A percentile compares a stretch with the other conserved stretches of the same genome.
These are phyloP conservation scores for Alternaria arbusti DNA, from an alignment of 2,329 filamentous ascomycete genomes.

Conservation along the genomic window DNA sequence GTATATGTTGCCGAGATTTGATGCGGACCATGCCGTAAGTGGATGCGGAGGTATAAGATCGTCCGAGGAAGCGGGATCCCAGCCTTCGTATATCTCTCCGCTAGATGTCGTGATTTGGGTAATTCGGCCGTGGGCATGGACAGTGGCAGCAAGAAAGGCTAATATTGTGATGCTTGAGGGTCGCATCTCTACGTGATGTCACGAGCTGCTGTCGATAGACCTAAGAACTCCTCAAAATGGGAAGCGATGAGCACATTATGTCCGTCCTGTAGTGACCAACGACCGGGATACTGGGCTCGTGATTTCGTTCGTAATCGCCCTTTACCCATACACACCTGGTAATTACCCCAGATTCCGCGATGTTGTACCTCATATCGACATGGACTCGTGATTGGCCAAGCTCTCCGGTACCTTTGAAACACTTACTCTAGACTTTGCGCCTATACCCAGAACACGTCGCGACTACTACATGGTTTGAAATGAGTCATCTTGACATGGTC, in stretches of 20 bases:
- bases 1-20: slow-evolving; percentile 34
- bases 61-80: slow-evolving; percentile 25
- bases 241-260: neutral
- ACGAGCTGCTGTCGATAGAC: too few relatives aligned
- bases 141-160: neutral
- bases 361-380: slow-evolving; percentile 16
- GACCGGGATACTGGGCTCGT: neutral
- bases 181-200: too few relatives aligned
- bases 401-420: neutral
- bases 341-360: slow-evolving; percentile 19
- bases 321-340: slow-evolving; percentile 1
- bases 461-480: too few relatives aligned
- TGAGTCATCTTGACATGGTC: too few relatives aligned
- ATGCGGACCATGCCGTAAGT: slow-evolving; percentile 31
- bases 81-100: slow-evolving; percentile 27
- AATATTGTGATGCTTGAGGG: too few relatives aligned
- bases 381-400: slow-evolving; percentile 14
- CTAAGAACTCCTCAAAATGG: too few relatives aligned
- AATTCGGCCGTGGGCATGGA: slow-evolving; percentile 27
- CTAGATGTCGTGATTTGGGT: slow-evolving; percentile 27
- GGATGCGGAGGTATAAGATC: slow-evolving; percentile 2
- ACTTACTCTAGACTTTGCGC: neutral
- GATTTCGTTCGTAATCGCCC: too few relatives aligned
- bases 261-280: too few relatives aligned
- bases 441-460: neutral